Evolutionary conservation across 768 basidiomycete genomes (phyloP).

Genomic region (Pisolithus albus): DNA sequence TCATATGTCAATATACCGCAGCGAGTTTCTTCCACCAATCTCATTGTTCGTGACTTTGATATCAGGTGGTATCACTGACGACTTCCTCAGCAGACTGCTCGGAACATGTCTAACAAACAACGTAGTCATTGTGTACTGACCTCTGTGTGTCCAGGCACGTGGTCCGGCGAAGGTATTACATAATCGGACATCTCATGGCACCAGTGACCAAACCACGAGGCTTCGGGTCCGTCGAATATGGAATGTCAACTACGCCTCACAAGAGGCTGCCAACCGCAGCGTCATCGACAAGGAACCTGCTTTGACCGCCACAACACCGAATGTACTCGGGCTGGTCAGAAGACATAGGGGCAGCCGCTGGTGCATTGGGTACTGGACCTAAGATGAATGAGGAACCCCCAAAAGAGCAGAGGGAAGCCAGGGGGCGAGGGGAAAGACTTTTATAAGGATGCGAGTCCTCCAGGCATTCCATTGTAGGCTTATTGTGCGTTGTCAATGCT

Average conservation of each 20-base stretch:
- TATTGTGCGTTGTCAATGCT: background rate
- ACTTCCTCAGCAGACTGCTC: too few species aligned
- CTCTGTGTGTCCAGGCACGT: too few species aligned
- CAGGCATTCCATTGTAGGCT: background rate
- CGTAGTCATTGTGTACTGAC: too few species aligned
- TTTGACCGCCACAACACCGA: slow-evolving; percentile 40
- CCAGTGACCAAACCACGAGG: slow-evolving; percentile 92
- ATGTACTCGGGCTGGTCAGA: slow-evolving; percentile 65
- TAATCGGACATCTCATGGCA: slow-evolving; percentile 86
- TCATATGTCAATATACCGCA: too few species aligned
- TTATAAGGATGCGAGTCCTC: slow-evolving; percentile 74
- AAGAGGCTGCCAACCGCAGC: slow-evolving; percentile 67
- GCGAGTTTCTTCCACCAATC: too few species aligned
- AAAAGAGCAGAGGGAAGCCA: slow-evolving; percentile 66
- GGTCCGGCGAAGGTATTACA: slow-evolving; percentile 85
- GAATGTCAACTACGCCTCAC: slow-evolving; percentile 69
- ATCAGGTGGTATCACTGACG: too few species aligned
- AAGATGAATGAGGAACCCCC: slow-evolving; percentile 90
- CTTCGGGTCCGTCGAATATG: slow-evolving; percentile 94
- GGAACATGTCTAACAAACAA: too few species aligned
- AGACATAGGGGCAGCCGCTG: slow-evolving; percentile 35
- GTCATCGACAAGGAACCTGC: slow-evolving; percentile 61
- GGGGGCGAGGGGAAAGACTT: slow-evolving; percentile 72
- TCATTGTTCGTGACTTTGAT: too few species aligned
- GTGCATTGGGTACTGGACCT: slow-evolving; percentile 30